Conservation (phyloP, 768 basidiomycete species). For the Suillus fuscotomentosus region DNA sequence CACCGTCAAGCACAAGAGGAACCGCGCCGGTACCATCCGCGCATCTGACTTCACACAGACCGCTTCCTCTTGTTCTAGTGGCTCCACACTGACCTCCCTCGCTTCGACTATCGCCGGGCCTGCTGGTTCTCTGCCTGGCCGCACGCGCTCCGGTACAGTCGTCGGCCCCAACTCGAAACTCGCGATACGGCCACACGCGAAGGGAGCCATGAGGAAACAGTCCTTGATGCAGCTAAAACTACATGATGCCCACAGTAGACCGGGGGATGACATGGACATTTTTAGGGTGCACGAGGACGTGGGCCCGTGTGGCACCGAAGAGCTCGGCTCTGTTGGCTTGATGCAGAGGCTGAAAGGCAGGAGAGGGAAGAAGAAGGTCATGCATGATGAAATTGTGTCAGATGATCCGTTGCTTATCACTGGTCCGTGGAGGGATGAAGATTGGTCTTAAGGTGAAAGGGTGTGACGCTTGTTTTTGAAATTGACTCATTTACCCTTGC, state of each 20-base stretch:
- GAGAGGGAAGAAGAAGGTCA: not conserved
- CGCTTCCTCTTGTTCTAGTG: slow-evolving; percentile 7
- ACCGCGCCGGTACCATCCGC: slow-evolving; percentile 51
- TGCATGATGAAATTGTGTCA: slow-evolving; percentile 3
- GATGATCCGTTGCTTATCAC: slow-evolving; percentile 32
- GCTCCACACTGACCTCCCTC: slow-evolving; percentile 5
- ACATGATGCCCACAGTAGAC: slow-evolving; percentile 7
- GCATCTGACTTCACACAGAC: slow-evolving; percentile 41
- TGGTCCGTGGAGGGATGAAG: slow-evolving; percentile 11
- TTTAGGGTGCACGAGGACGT: slow-evolving; percentile 6
- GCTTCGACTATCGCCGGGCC: not conserved
- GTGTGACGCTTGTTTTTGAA: not conserved
- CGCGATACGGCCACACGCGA: slow-evolving; percentile 7
- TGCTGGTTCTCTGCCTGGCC: slow-evolving; percentile 15
- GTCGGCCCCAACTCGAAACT: slow-evolving; percentile 30
- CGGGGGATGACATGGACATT: slow-evolving; percentile 26
- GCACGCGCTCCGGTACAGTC: slow-evolving; percentile 52
- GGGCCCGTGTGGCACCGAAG: slow-evolving; percentile 17
- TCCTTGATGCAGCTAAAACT: not conserved
- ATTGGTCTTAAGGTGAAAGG: slow-evolving; percentile 11
- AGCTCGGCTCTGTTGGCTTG: slow-evolving; percentile 20
- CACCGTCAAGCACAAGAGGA: slow-evolving; percentile 26
- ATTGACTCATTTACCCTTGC: not conserved
- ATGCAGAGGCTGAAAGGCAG: not conserved
- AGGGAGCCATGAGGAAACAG: not conserved